Evolutionary conservation across 2,329 filamentous ascomycete species (phyloP).

Genomic region (Cadophora malorum): DNA sequence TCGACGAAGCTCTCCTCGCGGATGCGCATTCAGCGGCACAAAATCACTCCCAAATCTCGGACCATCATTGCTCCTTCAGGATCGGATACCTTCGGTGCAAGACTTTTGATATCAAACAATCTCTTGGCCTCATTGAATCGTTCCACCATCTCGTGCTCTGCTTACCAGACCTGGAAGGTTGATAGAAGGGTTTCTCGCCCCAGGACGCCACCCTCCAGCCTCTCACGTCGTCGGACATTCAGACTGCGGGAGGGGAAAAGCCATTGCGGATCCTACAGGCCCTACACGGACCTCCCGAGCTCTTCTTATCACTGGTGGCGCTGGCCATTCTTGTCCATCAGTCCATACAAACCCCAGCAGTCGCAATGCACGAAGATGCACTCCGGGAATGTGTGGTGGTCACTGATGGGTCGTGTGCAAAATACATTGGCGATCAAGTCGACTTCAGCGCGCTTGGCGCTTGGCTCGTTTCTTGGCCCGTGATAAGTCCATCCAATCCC

Average conservation of each 20-base stretch:
- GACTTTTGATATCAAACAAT: slow-evolving; percentile 9
- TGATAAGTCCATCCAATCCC: slow-evolving; percentile 4
- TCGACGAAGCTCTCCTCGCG: too few species aligned
- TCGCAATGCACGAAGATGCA: background rate
- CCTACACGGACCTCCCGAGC: background rate
- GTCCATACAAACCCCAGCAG: background rate
- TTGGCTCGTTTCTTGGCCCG: slow-evolving; percentile 14
- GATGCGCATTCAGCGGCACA: too few species aligned
- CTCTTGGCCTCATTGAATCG: background rate
- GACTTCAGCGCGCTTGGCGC: slow-evolving; percentile 9
- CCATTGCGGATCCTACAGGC: background rate
- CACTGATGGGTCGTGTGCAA: background rate
- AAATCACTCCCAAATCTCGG: background rate
- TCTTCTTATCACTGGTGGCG: background rate
- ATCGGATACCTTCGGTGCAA: slow-evolving; percentile 12
- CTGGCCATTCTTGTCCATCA: background rate
- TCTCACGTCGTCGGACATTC: slow-evolving; percentile 13
- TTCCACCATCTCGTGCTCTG: background rate
- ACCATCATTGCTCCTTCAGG: background rate
- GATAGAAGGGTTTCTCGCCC: background rate
- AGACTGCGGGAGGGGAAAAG: background rate
- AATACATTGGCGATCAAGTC: slow-evolving; percentile 1
- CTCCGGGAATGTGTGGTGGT: background rate
- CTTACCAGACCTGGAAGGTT: slow-evolving; percentile 13
- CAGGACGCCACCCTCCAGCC: background rate